phyloP scores from a whole-genome alignment of 2,329 filamentous ascomycete genomes.

The Metarhizium anisopliae region DNA sequence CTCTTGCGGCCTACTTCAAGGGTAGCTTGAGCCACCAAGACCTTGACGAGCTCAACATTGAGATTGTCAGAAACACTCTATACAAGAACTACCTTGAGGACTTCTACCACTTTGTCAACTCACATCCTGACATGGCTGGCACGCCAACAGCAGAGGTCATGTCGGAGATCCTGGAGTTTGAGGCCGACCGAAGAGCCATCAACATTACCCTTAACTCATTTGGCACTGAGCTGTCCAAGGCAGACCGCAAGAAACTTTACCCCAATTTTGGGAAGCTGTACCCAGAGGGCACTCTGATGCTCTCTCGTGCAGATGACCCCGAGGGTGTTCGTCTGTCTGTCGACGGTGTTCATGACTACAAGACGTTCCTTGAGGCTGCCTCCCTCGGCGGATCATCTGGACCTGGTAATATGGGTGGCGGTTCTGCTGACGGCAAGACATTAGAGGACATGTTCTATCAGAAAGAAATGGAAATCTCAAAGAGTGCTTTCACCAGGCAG shows the following conservation, averaged over 20 bases:
- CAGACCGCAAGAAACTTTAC: slow-evolving; percentile 92
- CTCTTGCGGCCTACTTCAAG: slow-evolving; percentile 94
- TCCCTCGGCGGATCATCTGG: slow-evolving; percentile 64
- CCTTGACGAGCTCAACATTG: slow-evolving; percentile 96
- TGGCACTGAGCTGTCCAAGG: slow-evolving; percentile 89
- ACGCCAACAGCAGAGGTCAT: slow-evolving; percentile 92
- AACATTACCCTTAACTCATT: slow-evolving; percentile 99
- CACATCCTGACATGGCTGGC: slow-evolving; percentile 73
- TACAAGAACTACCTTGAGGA: slow-evolving; percentile 99
- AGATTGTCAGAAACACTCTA: slow-evolving; percentile 95
- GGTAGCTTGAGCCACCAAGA: slow-evolving; percentile 92
- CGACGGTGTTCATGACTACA: slow-evolving; percentile 88
- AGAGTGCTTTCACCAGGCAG: slow-evolving; percentile 88
- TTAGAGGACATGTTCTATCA: slow-evolving; percentile 98
- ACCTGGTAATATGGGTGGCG: slow-evolving; percentile 75
- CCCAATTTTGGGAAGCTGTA: slow-evolving; percentile 85
- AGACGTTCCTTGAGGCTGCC: slow-evolving; percentile 88
- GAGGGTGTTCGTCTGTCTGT: slow-evolving; percentile 91
- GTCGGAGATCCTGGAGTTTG: slow-evolving; percentile 92
- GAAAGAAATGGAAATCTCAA: slow-evolving; percentile 98
- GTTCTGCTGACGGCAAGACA: slow-evolving; percentile 75
- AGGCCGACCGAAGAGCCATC: slow-evolving; percentile 92
- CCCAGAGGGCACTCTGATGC: slow-evolving; percentile 89
- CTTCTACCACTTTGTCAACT: slow-evolving; percentile 91
- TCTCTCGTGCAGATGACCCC: slow-evolving; percentile 87